Base-by-base conservation (phyloP, 768 basidiomycete species). In the Termitomyces sp. region DNA sequence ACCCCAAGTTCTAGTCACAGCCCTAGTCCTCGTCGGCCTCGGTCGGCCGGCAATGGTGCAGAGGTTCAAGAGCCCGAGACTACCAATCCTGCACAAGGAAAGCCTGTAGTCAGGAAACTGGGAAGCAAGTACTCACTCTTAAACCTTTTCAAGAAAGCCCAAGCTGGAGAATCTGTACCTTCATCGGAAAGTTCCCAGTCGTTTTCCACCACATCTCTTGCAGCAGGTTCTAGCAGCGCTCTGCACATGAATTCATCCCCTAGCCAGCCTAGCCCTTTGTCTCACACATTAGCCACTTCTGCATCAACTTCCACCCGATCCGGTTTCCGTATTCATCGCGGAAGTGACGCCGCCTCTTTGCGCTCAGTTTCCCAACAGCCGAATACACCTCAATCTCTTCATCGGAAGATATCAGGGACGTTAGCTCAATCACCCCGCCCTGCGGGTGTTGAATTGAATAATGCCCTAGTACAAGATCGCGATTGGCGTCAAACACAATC, bases 81-180 rank as follows among this genome's bases (percentile, higher is more conserved):
- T 4, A 55, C 42, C 36, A 57, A 71, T 37, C 59, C 73, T 31
- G 54, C 69, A 18, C 68, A 71, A 63, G 73, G 74, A 22, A 70
- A 75, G 62, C 72, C 70, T 24, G 74, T 73, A 12, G 62, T 70
- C 34, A 73, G 76, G 50, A 85, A 77, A 64, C 70, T 89, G 4
- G 80, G 81, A 30, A 84, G 85, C 70, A 92, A 92, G 70, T 81
- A 89, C 58, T 91, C 89, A 24, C 74, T 92, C 55, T 75, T 91
- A 62, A 85, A 82, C 63, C 76, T 91, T 16, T 91, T 91, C 76
- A 87, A 83, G 78, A 88, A 86, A 72, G 75, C 70, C 1, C 77
- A 78, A 53, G 60, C 75, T 0, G 76, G 73, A 13, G 78, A 63
- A 16, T 11, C 58, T n/a, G 54, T 66, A 42, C 56, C 61, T 42